These are phyloP conservation scores for Fagopyrum tataricum DNA, from an alignment of 148 eudicot genomes.

Conservation along the genomic window DNA sequence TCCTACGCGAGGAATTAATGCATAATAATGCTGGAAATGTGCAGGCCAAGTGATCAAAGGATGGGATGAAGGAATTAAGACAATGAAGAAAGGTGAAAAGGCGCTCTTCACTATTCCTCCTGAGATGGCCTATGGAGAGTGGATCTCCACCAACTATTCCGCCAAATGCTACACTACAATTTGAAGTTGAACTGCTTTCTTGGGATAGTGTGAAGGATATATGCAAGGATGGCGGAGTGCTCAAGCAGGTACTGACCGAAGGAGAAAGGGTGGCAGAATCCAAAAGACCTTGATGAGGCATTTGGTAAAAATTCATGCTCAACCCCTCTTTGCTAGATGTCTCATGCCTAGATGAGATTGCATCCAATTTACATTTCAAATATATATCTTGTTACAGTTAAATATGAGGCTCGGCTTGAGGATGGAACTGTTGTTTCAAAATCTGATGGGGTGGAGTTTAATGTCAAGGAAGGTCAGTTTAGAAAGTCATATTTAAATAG, in stretches of 20 bases:
- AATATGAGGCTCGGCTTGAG: conserved; percentile 67
- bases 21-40: neutral
- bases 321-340: neutral
- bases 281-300: conserved; percentile 72
- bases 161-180: conserved; percentile 74
- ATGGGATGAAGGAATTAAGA: conserved; percentile 85
- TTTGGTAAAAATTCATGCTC: conserved; percentile 30
- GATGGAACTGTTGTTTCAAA: conserved; percentile 59
- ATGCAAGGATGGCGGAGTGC: conserved; percentile 82
- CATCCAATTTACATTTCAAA: neutral
- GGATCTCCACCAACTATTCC: conserved; percentile 95
- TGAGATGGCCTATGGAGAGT: conserved; percentile 77
- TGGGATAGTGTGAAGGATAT: conserved; percentile 81
- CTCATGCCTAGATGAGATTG: neutral
- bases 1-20: too few species aligned
- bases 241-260: conserved; percentile 54
- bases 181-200: conserved; percentile 75
- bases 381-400: conserved; percentile 39
- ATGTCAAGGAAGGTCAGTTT: conserved; percentile 55
- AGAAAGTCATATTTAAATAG: neutral
- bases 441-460: conserved; percentile 70
- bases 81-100: conserved; percentile 92
- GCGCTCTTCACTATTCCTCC: conserved; percentile 79
- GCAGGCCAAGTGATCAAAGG: conserved; percentile 91
- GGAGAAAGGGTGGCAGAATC: conserved; percentile 91